These are phyloP conservation scores for Cercospora beticola DNA, from an alignment of 2,329 filamentous ascomycete species.

Conservation along the genomic window DNA sequence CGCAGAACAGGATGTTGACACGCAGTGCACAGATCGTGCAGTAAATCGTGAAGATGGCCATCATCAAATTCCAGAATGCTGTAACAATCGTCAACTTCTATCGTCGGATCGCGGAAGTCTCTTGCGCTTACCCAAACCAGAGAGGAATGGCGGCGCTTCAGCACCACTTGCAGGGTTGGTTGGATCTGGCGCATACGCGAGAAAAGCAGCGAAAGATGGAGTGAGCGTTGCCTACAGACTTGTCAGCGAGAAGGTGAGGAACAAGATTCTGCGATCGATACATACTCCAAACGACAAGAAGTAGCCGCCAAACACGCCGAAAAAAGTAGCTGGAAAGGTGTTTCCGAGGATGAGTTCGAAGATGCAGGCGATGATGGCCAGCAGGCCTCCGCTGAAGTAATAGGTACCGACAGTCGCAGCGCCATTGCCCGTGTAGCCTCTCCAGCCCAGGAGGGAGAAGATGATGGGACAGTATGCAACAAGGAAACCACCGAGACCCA, in stretches of 20 bases:
- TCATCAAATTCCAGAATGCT: conserved; percentile 27
- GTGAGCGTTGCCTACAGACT: conserved; percentile 16
- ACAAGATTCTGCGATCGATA: not conserved
- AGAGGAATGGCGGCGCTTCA: conserved; percentile 17
- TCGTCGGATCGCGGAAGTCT: not conserved
- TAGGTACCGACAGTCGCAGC: conserved; percentile 34
- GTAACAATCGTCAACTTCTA: not conserved
- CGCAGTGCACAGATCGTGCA: conserved; percentile 25
- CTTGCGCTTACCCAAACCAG: conserved; percentile 18
- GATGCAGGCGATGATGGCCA: conserved; percentile 36
- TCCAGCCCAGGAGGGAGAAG: conserved; percentile 27
- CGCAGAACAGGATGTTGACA: conserved; percentile 21
- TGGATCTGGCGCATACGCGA: conserved; percentile 21
- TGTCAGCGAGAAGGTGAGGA: not conserved
- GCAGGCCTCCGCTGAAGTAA: conserved; percentile 40
- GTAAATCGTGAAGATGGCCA: conserved; percentile 26
- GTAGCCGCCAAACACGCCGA: conserved; percentile 29
- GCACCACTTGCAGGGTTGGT: conserved; percentile 9
- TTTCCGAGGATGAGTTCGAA: conserved; percentile 41
- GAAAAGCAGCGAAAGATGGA: conserved; percentile 22
- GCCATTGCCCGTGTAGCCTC: conserved; percentile 20
- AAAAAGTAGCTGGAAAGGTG: conserved; percentile 31
- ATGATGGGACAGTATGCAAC: conserved; percentile 24
- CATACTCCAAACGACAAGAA: conserved; percentile 19
- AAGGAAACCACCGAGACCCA: conserved; percentile 26